Evolutionary conservation across 1,139 yeast species (phyloP).

Genomic region (Scheffersomyces segobiensis): DNA sequence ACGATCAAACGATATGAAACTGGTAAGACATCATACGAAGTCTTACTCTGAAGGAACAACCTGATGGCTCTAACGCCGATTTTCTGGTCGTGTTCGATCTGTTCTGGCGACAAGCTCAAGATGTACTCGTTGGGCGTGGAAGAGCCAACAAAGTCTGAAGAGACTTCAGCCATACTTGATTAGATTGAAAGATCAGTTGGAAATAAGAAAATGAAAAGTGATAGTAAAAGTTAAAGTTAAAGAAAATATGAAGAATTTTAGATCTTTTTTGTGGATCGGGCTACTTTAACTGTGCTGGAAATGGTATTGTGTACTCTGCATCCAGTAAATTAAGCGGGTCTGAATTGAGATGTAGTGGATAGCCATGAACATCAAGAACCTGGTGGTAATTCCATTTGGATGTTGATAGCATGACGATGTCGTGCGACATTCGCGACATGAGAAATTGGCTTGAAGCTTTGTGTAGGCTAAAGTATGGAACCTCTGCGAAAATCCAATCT

Average conservation of each 20-base stretch:
- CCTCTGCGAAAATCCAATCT: neutral
- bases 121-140: constrained; percentile 48
- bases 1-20: constrained; percentile 93
- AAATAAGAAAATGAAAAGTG: neutral
- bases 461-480: neutral
- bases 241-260: too few relatives aligned
- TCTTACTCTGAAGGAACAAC: constrained; percentile 80
- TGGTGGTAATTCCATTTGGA: neutral
- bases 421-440: neutral
- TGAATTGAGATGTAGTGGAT: neutral
- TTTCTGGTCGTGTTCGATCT: constrained; percentile 59
- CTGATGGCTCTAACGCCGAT: constrained; percentile 77
- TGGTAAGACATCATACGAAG: constrained; percentile 95
- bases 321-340: neutral
- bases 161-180: constrained; percentile 17
- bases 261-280: neutral
- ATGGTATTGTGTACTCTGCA: neutral
- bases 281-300: neutral
- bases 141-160: constrained; percentile 18
- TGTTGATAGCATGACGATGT: neutral
- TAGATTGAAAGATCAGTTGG: neutral
- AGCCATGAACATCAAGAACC: neutral
- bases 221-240: neutral
- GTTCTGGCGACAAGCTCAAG: constrained; percentile 41
- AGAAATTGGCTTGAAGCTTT: neutral